Base-by-base conservation (phyloP, 768 basidiomycete species). In the Cantharellus cinnabarinus region DNA sequence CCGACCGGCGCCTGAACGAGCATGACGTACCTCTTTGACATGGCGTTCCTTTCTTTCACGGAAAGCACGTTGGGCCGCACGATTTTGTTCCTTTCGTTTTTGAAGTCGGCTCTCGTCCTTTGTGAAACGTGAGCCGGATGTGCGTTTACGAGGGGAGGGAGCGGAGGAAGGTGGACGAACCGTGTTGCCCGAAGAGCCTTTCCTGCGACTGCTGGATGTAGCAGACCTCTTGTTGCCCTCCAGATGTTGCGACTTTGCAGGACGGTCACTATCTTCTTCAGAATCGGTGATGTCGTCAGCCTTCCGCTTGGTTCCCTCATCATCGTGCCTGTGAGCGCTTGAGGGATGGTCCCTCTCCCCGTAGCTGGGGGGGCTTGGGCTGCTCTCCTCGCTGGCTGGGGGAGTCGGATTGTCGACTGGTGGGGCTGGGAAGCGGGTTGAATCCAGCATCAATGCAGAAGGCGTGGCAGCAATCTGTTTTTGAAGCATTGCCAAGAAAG, bases 31-130 rank as follows among this genome's bases (percentile, higher is more conserved):
- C 68, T 95, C 91, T 68, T 89, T 90, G 63, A 98, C 89, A 69
- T 95, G 91, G 66, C 88, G 89, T 72, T 99, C 94, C 71, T 97
- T 93, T 62, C 94, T 78, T 70, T 98, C 95, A 59, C 94, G 76
- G 74, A 99, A 99, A 1, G 94, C 94, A 58, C 94, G 82, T 70
- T 99, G 95, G 4, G 94, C 94, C 2, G 91, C 90, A 59, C 94
- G 77, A 65, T 99, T 99, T 71, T 98, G 94, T 65, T 97, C 88
- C 72, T 98, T 98, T 62, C 94, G 82, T 67, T 94, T 93, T 63
- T 86, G 62, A 3, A 89, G 70, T 34, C 86, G 78, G 3, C 75
- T 70, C 65, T 89, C 87, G 63, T 91, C 88, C 71, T 86, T 29
- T 29, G 48, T 62, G 55, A 60, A 50, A 4, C 51, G 48, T 38